Base-by-base conservation (phyloP, 2,329 filamentous ascomycete species). In the Fusarium guadeloupense region DNA sequence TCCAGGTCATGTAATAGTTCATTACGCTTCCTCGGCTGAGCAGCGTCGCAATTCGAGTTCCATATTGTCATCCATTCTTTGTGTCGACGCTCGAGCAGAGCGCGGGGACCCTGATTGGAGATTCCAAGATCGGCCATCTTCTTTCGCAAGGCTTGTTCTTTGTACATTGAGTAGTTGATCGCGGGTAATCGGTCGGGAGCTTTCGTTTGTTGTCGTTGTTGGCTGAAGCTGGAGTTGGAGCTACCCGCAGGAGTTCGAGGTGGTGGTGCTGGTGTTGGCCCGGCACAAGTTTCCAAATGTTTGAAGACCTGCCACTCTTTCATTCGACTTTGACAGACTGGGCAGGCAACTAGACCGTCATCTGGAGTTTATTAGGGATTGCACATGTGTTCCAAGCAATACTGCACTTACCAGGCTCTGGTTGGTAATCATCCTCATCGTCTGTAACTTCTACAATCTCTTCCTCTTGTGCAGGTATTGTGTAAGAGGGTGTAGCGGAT, bases 31-130 rank as follows among this genome's bases (percentile, higher is more conserved):
- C 89, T 90, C 0, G 92, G 92, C 2, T 80, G 80, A 30, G 84
- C 85, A 3, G 93, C 90, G 75, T 99, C 95, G 76, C 93, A 97
- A 72, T 99, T 99, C 10, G 96, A 91, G 74, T 99, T 99, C 90
- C 92, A 97, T 16, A 99, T 78, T 31, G 95, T 97, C 45, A 95
- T 83, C 93, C 93, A 99, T 75, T 99, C 95, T 20, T 86, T 91
- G 70, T 98, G 93, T 16, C 96, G 85, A 64, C 83, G 85, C 72
- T 94, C 89, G 48, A 98, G 80, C 2, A 93, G 80, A 39, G 83
- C 78, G 39, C 89, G 89, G 1, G 83, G 76, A 1, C 95, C 95
- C 56, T 78, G 81, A 9, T 82, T 84, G 0, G 92, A 89, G 52
- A 98, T 88, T 1, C 93, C 92, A 2, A 95, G 80, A 4, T 97